These are phyloP conservation scores for Mycena kentingensis DNA, from an alignment of 768 basidiomycete species.

Conservation along the genomic window DNA sequence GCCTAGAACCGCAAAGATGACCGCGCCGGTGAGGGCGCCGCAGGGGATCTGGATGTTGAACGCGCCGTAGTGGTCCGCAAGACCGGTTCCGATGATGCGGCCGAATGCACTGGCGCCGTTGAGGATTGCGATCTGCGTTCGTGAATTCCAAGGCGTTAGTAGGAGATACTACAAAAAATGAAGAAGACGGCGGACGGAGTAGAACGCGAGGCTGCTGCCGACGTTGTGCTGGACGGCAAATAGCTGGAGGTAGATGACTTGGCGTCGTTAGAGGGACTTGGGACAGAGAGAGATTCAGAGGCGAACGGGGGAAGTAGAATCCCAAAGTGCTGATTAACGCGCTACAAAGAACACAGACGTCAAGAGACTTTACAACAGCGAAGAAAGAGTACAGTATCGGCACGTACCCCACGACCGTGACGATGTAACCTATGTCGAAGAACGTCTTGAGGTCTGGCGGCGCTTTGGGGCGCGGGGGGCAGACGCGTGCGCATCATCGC, in stretches of 20 bases:
- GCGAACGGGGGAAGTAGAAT: slow-evolving; percentile 15
- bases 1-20: slow-evolving; percentile 42
- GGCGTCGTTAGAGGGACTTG: too few species aligned
- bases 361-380: not conserved
- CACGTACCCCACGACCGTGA: slow-evolving; percentile 31
- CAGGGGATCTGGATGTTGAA: slow-evolving; percentile 41
- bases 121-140: slow-evolving; percentile 42
- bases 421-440: slow-evolving; percentile 35
- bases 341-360: not conserved
- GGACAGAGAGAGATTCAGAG: slow-evolving; percentile 6
- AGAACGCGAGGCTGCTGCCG: slow-evolving; percentile 18
- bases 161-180: too few species aligned
- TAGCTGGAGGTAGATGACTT: slow-evolving; percentile 19
- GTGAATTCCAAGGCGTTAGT: too few species aligned
- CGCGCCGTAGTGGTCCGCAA: slow-evolving; percentile 39
- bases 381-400: not conserved
- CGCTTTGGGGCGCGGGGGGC: slow-evolving; percentile 5
- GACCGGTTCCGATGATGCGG: slow-evolving; percentile 36
- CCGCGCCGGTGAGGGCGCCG: slow-evolving; percentile 38
- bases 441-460: slow-evolving; percentile 32
- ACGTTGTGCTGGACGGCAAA: slow-evolving; percentile 27
- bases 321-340: slow-evolving; percentile 16
- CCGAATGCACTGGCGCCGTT: slow-evolving; percentile 38
- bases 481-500: slow-evolving; percentile 28
- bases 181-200: slow-evolving; percentile 15